Evolutionary conservation across 768 basidiomycete species (phyloP).

Genomic region (Mycena galericulata): DNA sequence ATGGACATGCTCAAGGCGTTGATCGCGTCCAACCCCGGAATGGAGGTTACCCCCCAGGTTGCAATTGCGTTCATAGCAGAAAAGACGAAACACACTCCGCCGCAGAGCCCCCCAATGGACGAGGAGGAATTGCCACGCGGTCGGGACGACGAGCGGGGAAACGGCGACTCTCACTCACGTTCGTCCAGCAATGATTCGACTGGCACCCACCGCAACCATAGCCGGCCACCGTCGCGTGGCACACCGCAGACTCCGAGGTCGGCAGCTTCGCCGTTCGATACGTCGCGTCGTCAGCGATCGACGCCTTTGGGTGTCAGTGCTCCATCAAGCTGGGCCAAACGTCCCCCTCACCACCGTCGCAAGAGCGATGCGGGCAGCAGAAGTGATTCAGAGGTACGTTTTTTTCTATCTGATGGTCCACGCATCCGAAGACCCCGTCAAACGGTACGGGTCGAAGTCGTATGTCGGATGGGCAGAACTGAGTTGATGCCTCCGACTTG

Average conservation of each 20-base stretch:
- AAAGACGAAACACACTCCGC: slow-evolving; percentile 61
- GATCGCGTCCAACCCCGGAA: slow-evolving; percentile 67
- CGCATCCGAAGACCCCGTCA: no score
- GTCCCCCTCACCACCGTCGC: slow-evolving; percentile 72
- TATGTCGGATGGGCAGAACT: no score
- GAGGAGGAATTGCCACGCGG: slow-evolving; percentile 55
- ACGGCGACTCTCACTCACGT: slow-evolving; percentile 50
- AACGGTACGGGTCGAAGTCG: no score
- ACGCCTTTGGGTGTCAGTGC: slow-evolving; percentile 69
- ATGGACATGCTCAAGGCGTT: slow-evolving; percentile 68
- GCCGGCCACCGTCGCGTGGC: slow-evolving; percentile 66
- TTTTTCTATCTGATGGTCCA: no score
- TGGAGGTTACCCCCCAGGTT: slow-evolving; percentile 77
- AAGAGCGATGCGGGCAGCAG: slow-evolving; percentile 81
- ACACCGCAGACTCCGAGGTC: slow-evolving; percentile 67
- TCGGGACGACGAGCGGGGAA: slow-evolving; percentile 41
- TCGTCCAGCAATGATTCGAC: slow-evolving; percentile 70
- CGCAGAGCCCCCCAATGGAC: slow-evolving; percentile 53
- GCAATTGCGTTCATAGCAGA: slow-evolving; percentile 75
- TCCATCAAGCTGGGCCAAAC: slow-evolving; percentile 82
- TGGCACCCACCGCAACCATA: slow-evolving; percentile 56
- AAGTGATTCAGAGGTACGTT: slow-evolving; percentile 82
- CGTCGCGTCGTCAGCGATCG: slow-evolving; percentile 75
- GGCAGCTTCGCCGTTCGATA: slow-evolving; percentile 76
- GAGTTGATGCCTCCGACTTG: no score